Conservation (phyloP, 257 asterid species). For the Dorcoceras hygrometricum region DNA sequence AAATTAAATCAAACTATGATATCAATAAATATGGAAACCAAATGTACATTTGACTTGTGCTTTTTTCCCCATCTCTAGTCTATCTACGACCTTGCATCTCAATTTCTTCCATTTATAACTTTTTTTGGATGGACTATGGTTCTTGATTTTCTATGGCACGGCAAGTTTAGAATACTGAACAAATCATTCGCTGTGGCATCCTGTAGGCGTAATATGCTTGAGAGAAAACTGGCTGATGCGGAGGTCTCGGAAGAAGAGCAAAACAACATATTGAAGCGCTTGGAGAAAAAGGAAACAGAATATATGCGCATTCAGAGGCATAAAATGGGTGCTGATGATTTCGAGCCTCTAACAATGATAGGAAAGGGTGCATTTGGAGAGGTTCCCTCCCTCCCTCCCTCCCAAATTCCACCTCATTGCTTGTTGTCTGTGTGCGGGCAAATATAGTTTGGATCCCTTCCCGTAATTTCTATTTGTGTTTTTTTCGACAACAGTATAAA, state of each 20-base stretch:
- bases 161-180: neutral
- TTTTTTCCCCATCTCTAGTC: no score
- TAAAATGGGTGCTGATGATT: conserved; percentile 92
- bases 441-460: no score
- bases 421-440: no score
- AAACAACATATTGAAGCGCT: conserved; percentile 69
- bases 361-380: conserved; percentile 99
- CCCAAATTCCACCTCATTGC: neutral
- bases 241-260: conserved; percentile 99
- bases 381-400: conserved; percentile 34
- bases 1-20: no score
- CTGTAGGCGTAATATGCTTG: conserved; percentile 76
- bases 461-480: no score
- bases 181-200: neutral
- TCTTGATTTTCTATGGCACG: neutral
- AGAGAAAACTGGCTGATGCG: conserved; percentile 93
- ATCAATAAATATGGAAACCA: no score
- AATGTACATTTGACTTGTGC: neutral
- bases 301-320: conserved; percentile 98
- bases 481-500: neutral
- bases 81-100: neutral
- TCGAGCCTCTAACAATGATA: conserved; percentile 90
- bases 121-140: neutral
- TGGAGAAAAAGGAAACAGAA: conserved; percentile 97
- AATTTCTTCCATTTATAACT: neutral